Base-by-base conservation (phyloP, 1,284 basidiomycete genomes). In the Sanghuangporus weigelae region DNA sequence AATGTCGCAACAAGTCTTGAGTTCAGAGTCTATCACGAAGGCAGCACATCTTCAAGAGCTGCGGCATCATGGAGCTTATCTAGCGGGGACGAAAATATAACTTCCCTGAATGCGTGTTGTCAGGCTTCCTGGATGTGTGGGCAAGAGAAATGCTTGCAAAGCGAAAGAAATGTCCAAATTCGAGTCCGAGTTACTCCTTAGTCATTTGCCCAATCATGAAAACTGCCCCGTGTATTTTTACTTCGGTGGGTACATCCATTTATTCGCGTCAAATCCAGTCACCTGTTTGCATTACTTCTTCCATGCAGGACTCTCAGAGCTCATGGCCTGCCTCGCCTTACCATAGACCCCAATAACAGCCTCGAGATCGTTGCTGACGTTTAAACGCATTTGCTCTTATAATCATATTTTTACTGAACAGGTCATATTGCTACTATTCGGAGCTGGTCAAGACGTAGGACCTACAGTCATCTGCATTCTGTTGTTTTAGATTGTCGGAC, bases 71-170 rank as follows among this genome's bases (percentile, higher is more conserved):
- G 23, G 61, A 57, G 31, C 61, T 50, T 44, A 57, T 63, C 19
- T 5, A 36, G 26, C 48, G 40, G 23, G 61, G 55, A 19, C 44
- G 26, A 21, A 36, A 40, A 23, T 35, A 57, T 38, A 23, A 26
- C 38, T 31, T 58, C 5, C 23, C 42, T 8, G 54, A 57, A 19
- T 58, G 54, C 12, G 5, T 53, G 16, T 19, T 21, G 10, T 36
- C 42, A 38, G 54, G 55, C 7, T 56, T 59, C 39, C 50, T 35
- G 36, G 44, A 59, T 35, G 48, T 49, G 11, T 49, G 42, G 4
- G 57, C 57, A 14, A 42, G 62, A 31, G 62, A 63, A 40, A 40
- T 55, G 14, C 44, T 55, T 44, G 36, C 38, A 6, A 54, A 55
- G 51, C 51, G 51, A 10, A 36, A 7, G 6, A 38, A 36, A 21